Conservation (phyloP, 371 early-diverging fungal species). For the Circinella minor region DNA sequence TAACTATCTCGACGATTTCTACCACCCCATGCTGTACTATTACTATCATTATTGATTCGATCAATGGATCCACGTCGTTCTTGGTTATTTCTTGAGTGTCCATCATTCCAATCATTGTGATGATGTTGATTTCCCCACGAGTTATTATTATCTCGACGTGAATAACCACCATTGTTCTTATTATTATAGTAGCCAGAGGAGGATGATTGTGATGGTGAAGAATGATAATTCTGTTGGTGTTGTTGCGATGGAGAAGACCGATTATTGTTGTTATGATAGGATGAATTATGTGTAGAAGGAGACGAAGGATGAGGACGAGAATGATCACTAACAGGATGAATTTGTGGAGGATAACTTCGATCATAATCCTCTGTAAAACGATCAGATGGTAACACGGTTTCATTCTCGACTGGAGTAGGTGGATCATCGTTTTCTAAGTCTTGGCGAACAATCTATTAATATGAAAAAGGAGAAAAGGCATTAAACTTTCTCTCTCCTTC, state of each 20-base stretch:
- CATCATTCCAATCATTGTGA: neutral
- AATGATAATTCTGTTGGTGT: neutral
- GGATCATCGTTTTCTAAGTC: conserved; percentile 19
- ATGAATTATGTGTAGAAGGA: neutral
- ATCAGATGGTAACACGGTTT: conserved; percentile 41
- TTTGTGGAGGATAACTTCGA: conserved; percentile 46
- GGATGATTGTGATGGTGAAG: neutral
- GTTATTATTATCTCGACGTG: conserved; percentile 8
- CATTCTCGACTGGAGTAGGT: conserved; percentile 13
- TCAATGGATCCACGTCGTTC: conserved; percentile 6
- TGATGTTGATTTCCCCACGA: neutral
- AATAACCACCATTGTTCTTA: neutral
- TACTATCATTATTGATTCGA: neutral
- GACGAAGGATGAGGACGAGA: neutral
- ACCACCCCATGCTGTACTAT: neutral
- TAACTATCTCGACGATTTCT: neutral
- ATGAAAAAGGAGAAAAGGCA: conserved; percentile 30
- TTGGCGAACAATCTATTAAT: conserved; percentile 25
- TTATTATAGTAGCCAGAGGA: neutral
- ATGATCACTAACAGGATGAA: conserved; percentile 20
- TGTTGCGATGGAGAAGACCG: no score
- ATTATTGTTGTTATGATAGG: no score
- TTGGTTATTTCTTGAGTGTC: neutral
- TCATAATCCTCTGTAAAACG: conserved; percentile 57
- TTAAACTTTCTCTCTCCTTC: neutral